Percentiles rank a stretch among this genome's conserved stretches.
Conservation (phyloP, 2,329 filamentous ascomycete genomes). For the Cladosporium sp. region DNA sequence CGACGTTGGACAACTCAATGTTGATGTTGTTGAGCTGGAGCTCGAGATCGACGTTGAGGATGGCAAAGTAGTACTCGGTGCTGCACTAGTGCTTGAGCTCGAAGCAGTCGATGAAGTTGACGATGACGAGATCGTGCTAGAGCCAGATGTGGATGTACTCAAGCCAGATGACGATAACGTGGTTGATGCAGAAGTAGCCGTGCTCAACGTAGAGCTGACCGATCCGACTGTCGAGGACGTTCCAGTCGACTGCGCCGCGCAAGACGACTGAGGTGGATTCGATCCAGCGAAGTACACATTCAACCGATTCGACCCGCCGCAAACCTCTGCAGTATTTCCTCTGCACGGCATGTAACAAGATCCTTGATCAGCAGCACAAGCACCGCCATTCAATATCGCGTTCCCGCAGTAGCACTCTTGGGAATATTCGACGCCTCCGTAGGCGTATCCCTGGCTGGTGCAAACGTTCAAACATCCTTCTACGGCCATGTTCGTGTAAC, state of each 20-base stretch:
- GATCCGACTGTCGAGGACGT: not conserved
- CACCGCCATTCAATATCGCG: not conserved
- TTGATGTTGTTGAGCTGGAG: not conserved
- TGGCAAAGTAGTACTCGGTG: not conserved
- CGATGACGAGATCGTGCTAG: conserved; percentile 17
- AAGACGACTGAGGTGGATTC: conserved; percentile 2
- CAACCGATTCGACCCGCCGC: conserved; percentile 7
- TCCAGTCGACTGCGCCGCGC: not conserved
- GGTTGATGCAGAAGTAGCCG: not conserved
- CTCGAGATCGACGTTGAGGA: not conserved
- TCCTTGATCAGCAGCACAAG: not conserved
- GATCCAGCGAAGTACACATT: conserved; percentile 17
- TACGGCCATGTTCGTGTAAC: conserved; percentile 18
- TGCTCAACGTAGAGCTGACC: not conserved
- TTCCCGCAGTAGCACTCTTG: conserved; percentile 11
- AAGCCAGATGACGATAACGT: not conserved
- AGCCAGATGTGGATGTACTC: conserved; percentile 17
- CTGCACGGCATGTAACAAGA: conserved; percentile 11
- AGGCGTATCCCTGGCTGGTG: not conserved
- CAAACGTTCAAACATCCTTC: not conserved
- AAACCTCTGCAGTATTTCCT: conserved; percentile 7
- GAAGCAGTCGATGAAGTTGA: conserved; percentile 10
- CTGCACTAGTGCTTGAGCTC: not conserved
- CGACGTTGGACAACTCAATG: conserved; percentile 9
- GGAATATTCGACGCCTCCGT: conserved; percentile 6